Percentiles rank a stretch among this genome's conserved stretches.
These are phyloP conservation scores for Phanerodontia chrysosporium DNA, from an alignment of 768 basidiomycete genomes.

Conservation along the genomic window DNA sequence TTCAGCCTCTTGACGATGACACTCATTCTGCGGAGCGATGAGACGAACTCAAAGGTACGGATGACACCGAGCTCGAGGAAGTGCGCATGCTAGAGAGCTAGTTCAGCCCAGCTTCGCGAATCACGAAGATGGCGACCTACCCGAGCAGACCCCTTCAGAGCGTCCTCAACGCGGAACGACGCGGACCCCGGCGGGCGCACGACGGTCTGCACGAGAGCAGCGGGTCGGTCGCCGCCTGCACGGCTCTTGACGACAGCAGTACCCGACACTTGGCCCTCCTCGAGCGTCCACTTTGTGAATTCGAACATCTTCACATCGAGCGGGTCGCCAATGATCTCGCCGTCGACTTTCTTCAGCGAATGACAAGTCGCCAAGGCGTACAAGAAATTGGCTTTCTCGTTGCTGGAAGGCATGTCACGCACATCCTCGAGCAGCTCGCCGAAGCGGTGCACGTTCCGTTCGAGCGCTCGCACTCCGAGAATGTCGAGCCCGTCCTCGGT, in stretches of 20 bases:
- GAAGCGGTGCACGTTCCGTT: slow-evolving; percentile 72
- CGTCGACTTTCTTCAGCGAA: slow-evolving; percentile 86
- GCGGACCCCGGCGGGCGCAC: slow-evolving; percentile 94
- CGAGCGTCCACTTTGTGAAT: slow-evolving; percentile 93
- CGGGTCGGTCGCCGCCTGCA: slow-evolving; percentile 59
- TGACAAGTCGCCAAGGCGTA: slow-evolving; percentile 96
- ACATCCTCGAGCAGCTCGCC: slow-evolving; percentile 88
- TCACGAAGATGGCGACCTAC: slow-evolving; percentile 34
- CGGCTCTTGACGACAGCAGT: slow-evolving; percentile 67
- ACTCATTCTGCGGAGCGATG: slow-evolving; percentile 90
- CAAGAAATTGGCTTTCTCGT: slow-evolving; percentile 77
- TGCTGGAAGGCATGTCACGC: slow-evolving; percentile 71
- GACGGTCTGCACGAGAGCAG: slow-evolving; percentile 92
- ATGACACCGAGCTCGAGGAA: slow-evolving; percentile 97
- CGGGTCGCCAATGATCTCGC: slow-evolving; percentile 90
- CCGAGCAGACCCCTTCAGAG: slow-evolving; percentile 76
- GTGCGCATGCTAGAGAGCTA: slow-evolving; percentile 74
- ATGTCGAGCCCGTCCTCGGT: slow-evolving; percentile 98
- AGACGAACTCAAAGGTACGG: slow-evolving; percentile 94
- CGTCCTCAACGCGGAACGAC: slow-evolving; percentile 89
- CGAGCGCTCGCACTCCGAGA: slow-evolving; percentile 85
- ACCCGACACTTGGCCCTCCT: slow-evolving; percentile 78
- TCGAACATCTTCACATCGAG: slow-evolving; percentile 97
- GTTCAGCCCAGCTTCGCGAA: neutral
- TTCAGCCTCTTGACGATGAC: slow-evolving; percentile 95